Evolutionary conservation across 2,329 filamentous ascomycete genomes (phyloP), one percentile per base, ranked within the genome.

Genomic region (Colletotrichum eremochloae): DNA sequence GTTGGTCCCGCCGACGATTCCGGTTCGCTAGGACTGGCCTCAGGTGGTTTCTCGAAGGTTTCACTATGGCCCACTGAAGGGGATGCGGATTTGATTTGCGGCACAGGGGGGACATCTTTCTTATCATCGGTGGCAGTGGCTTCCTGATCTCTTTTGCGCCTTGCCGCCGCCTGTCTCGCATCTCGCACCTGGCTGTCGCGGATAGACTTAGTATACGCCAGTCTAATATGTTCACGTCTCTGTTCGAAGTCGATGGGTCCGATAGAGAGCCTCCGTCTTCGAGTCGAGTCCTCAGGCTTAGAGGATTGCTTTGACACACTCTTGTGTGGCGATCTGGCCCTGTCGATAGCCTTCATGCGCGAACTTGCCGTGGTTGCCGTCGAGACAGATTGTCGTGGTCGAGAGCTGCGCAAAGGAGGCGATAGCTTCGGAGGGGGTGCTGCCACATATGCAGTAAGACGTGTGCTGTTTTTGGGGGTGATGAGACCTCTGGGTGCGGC

Each of bases 241-340:
- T 94, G 93, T 72, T 93, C 94, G 79, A 97, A 96, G 81, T 97
- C 94, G 64, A 97, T 93, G 72, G 92, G 92, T 1, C 92, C 92
- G 71, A 95, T 84, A 1, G 88, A 88, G 63, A 90, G 84, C 77
- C 90, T 90, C 55, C 86, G 85, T 70, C 87, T 84, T 42, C 84
- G 80, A 7, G 80, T 73, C 40, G 79, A 76, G 64, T 86, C 86
- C 48, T 81, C 81, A 18, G 82, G 76, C 76, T 78, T 83, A 67
- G 75, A 74, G 36, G 78, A 33, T 77, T 77, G 61, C 77, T 72
- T 76, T 3, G 74, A 76, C 31, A 78, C 80, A 33, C 80, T 72
- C 60, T 81, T 81, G 63, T 80, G 77, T n/a, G 86, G 82, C 6
- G 86, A 85, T 62, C 79, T 82, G 24, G 90, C 85, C 60, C 87